Base-by-base conservation (phyloP, 2,329 filamentous ascomycete genomes). In the Neonectria coccinea region DNA sequence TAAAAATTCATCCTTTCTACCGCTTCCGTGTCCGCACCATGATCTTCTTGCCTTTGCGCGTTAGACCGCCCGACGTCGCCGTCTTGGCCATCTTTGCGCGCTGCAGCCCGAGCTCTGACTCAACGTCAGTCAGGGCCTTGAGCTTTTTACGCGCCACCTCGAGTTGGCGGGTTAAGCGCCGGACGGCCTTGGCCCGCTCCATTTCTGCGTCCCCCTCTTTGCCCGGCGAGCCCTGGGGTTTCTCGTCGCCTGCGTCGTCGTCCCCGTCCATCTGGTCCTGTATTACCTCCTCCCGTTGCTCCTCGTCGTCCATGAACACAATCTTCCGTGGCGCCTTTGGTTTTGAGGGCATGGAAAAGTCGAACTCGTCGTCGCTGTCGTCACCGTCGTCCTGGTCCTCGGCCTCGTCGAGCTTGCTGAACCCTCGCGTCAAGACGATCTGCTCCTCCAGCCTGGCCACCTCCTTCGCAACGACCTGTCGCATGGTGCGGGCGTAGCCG, bases 81-180 rank as follows among this genome's bases (percentile, higher is more conserved):
- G 87, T 89, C 81, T 91, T 91, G 39, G 86, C 87, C 88, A 90
- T 90, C 75, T 85, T 86, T 18, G 87, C 85, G 64, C 85, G 81
- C 76, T 90, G 87, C 59, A 88, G 64, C 66, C 88, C 87, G 27
- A 91, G 80, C 69, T 84, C 79, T 42, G 81, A 78, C 77, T 91
- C 88, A 25, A 87, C 85, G 22, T 83, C 79, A n/a, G 83, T 79
- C 29, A 91, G 78, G 2, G 81, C 80, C 73, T 82, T 81, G 66
- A 89, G 79, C 76, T 88, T 86, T 77, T 85, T 84, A 67, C 81
- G 83, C 6, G 86, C 83, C 20, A 75, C 78, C 56, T 82, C 81
- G 20, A 90, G 78, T 66, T 84, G 84, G 44, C 80, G 76, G 44
- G 79, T 78, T 59, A 89, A 77, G 65, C 83, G 83, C 22, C 79